Percentiles rank a stretch among this genome's conserved stretches.
phyloP scores from a whole-genome alignment of 768 basidiomycete species.

The Lactarius tabidus region DNA sequence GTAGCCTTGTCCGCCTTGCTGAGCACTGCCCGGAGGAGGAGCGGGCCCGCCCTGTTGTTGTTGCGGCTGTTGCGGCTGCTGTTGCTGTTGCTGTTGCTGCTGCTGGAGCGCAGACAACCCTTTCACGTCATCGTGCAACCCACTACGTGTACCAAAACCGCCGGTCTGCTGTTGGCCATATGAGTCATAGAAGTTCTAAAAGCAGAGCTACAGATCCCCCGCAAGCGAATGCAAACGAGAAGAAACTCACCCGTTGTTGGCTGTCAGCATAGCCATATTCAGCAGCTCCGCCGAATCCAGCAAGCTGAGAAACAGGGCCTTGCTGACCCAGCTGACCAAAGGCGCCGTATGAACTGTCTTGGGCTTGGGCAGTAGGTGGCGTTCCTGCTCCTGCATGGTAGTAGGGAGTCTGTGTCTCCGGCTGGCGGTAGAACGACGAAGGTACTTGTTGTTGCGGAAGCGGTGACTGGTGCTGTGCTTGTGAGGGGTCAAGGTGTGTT shows the following conservation, averaged over 20 bases:
- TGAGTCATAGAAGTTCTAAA: slow-evolving; percentile 72
- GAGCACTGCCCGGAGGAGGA: slow-evolving; percentile 54
- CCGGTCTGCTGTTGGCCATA: slow-evolving; percentile 51
- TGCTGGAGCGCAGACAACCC: slow-evolving; percentile 58
- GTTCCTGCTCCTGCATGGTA: slow-evolving; percentile 64
- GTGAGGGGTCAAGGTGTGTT: slow-evolving; percentile 60
- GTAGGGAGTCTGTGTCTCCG: slow-evolving; percentile 53
- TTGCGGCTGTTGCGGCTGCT: slow-evolving; percentile 48
- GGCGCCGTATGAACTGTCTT: slow-evolving; percentile 57
- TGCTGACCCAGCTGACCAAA: slow-evolving; percentile 61
- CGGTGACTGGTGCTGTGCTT: slow-evolving; percentile 39
- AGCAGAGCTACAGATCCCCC: slow-evolving; percentile 25
- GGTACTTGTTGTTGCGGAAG: slow-evolving; percentile 39
- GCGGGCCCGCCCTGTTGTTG: slow-evolving; percentile 45
- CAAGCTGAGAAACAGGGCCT: slow-evolving; percentile 45
- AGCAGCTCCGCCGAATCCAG: slow-evolving; percentile 49
- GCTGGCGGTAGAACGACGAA: slow-evolving; percentile 66
- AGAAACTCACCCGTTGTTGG: slow-evolving; percentile 53
- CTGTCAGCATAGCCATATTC: slow-evolving; percentile 70
- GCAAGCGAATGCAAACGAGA: slow-evolving; percentile 6
- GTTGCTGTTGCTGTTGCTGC: slow-evolving; percentile 47
- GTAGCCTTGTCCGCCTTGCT: slow-evolving; percentile 61
- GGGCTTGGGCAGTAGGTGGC: slow-evolving; percentile 62
- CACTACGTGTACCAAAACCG: slow-evolving; percentile 62
- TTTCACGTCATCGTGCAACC: slow-evolving; percentile 75